Percentiles rank a stretch among this genome's conserved stretches.
Evolutionary conservation across 225 moss, liverwort and hornwort genomes (phyloP).

Genomic region (Climacium dendroides): DNA sequence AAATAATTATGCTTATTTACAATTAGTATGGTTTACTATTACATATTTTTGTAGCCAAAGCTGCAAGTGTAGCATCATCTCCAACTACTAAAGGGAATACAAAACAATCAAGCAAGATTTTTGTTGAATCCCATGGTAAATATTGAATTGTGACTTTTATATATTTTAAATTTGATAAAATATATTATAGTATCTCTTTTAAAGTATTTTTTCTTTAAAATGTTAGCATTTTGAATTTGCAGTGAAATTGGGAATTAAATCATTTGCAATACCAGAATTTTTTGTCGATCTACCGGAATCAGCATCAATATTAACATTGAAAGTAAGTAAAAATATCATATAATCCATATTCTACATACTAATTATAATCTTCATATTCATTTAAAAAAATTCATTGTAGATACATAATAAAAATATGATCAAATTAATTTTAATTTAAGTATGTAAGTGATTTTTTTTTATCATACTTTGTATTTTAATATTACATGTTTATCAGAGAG

Average conservation of each 20-base stretch:
- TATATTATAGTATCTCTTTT: not conserved
- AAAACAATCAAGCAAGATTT: constrained; percentile 25
- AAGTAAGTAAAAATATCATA: constrained; percentile 13
- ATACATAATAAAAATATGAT: too few relatives aligned
- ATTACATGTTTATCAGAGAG: constrained; percentile 17
- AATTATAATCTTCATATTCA: too few relatives aligned
- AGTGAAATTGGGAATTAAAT: constrained; percentile 87
- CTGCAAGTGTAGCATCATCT: constrained; percentile 83
- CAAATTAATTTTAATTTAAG: too few relatives aligned
- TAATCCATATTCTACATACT: not conserved
- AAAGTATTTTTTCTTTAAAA: too few relatives aligned
- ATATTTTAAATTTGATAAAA: accelerated
- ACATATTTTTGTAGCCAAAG: constrained; percentile 49
- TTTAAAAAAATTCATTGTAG: too few relatives aligned
- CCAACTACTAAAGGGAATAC: constrained; percentile 45
- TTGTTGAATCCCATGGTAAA: constrained; percentile 60
- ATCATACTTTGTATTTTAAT: not conserved
- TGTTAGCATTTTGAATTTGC: not conserved
- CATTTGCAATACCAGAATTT: constrained; percentile 74
- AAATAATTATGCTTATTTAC: not conserved
- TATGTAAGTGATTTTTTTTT: not conserved
- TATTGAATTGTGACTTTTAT: not conserved
- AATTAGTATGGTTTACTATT: not conserved
- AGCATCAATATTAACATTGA: constrained; percentile 53
- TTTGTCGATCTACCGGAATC: constrained; percentile 76